Base-by-base conservation (phyloP, 306 rosid species). In the Prunus armeniaca region DNA sequence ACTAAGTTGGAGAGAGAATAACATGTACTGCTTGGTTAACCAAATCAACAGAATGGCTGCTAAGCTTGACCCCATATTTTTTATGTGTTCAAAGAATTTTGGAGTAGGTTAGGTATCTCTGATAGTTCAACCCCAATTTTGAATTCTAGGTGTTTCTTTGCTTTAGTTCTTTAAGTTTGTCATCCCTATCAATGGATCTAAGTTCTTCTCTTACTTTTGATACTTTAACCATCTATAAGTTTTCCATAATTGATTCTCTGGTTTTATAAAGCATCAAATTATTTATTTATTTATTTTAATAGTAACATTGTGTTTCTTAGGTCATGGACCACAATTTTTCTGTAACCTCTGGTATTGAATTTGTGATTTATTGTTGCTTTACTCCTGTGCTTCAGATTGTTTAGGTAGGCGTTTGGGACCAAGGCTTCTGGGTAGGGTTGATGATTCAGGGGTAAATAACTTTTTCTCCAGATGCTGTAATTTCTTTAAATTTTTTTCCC, bases 341-440 rank as follows among this genome's bases (percentile, higher is more conserved):
- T 71, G 45, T 67, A 5, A n/a, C 69, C 45, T 74, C 66, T 63
- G 56, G 34, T 67, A 60, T 67, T 74, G 67, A 74, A 80, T 57
- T 34, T 9, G 54, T 84, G 66, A 82, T 78, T 41, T 32, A 51
- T 78, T 61, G 74, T 50, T 79, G 73, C 49, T 78, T 58, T 71
- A 11, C 69, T 87, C 80, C 69, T 74, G 71, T 83, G 71, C 80
- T 85, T 73, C 91, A 96, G 99, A 88, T 87, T 96, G 99, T 84
- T 88, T 96, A 86, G 99, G 99, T 65, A 91, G 99, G 84, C 96
- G 98, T 76, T 88, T 92, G 84, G 98, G 99, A 85, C 99, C 99
- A 75, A 87, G 91, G 88, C 87, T 96, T 88, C 97, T 96, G 61
- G 87, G 97, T 69, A 88, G 99, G 87, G 93, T 73, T 88, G 99